Evolutionary conservation across 768 basidiomycete species (phyloP).

Genomic region (Russula sp.): DNA sequence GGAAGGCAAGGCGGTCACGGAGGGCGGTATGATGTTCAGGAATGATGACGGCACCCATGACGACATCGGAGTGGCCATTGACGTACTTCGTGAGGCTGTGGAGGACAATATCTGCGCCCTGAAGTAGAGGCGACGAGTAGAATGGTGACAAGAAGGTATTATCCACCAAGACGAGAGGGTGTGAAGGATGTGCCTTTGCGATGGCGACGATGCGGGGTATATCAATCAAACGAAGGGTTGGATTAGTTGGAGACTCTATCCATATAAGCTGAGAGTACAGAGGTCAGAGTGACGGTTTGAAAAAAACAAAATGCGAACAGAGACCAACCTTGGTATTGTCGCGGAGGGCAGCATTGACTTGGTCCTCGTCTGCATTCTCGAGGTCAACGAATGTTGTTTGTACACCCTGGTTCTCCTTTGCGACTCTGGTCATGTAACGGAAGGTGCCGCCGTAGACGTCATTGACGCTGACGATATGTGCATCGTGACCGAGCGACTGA

Average conservation of each 20-base stretch:
- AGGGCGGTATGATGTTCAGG: conserved; percentile 46
- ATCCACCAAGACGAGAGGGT: conserved; percentile 82
- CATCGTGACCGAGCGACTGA: conserved; percentile 61
- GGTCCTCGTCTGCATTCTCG: conserved; percentile 57
- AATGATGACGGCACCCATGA: conserved; percentile 80
- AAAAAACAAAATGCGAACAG: not conserved
- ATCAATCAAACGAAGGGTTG: conserved; percentile 81
- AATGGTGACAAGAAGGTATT: conserved; percentile 93
- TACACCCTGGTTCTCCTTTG: conserved; percentile 53
- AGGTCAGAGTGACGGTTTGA: not conserved
- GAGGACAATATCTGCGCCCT: conserved; percentile 77
- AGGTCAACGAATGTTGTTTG: conserved; percentile 77
- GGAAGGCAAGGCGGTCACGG: conserved; percentile 60
- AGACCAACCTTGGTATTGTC: conserved; percentile 71
- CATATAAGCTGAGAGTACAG: conserved; percentile 63
- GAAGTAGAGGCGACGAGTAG: conserved; percentile 80
- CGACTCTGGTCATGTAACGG: conserved; percentile 70
- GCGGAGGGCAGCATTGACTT: conserved; percentile 55
- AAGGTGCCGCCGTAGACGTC: conserved; percentile 95
- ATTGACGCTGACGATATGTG: conserved; percentile 82
- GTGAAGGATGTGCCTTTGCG: conserved; percentile 51
- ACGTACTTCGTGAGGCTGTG: conserved; percentile 88
- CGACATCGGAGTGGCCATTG: conserved; percentile 90
- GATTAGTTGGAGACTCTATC: conserved; percentile 95
- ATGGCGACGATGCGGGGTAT: conserved; percentile 63